Evolutionary conservation across 306 rosid species (phyloP).

Genomic region (Quercus agrifolia): DNA sequence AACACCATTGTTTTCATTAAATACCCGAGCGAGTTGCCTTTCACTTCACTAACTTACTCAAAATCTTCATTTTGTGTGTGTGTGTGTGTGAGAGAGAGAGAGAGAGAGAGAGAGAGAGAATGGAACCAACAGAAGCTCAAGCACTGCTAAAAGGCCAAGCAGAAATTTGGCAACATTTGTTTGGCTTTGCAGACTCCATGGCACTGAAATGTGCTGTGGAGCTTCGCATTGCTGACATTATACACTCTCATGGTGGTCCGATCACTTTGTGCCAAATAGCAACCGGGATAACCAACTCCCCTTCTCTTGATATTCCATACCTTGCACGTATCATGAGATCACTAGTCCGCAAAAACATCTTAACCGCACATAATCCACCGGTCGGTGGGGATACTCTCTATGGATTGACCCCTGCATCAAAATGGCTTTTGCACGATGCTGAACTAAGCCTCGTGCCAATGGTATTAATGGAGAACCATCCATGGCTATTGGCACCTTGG

Average conservation of each 20-base stretch:
- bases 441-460: slow-evolving; percentile 10
- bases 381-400: slow-evolving; percentile 13
- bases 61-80: not conserved
- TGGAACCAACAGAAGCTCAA: not conserved
- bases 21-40: too few relatives aligned
- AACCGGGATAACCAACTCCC: not conserved
- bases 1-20: too few relatives aligned
- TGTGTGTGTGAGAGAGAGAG: too few relatives aligned
- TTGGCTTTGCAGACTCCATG: slow-evolving; percentile 16
- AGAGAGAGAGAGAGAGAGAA: not conserved
- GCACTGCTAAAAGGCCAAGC: slow-evolving; percentile 3
- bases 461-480: slow-evolving; percentile 12
- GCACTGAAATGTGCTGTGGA: slow-evolving; percentile 34
- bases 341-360: slow-evolving; percentile 9
- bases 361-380: slow-evolving; percentile 1
- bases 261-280: slow-evolving; percentile 23
- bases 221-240: slow-evolving; percentile 30
- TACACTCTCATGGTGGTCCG: slow-evolving; percentile 19
- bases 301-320: slow-evolving; percentile 6
- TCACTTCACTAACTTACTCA: too few relatives aligned
- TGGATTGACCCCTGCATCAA: slow-evolving; percentile 16
- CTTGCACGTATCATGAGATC: slow-evolving; percentile 30
- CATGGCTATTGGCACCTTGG: slow-evolving; percentile 26
- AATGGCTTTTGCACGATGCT: slow-evolving; percentile 22
- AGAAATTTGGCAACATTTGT: not conserved